Evolutionary conservation across 345 rosid genomes (phyloP), one percentile per base, ranked within the genome.

Genomic region (Psidium friedrichsthalianum): DNA sequence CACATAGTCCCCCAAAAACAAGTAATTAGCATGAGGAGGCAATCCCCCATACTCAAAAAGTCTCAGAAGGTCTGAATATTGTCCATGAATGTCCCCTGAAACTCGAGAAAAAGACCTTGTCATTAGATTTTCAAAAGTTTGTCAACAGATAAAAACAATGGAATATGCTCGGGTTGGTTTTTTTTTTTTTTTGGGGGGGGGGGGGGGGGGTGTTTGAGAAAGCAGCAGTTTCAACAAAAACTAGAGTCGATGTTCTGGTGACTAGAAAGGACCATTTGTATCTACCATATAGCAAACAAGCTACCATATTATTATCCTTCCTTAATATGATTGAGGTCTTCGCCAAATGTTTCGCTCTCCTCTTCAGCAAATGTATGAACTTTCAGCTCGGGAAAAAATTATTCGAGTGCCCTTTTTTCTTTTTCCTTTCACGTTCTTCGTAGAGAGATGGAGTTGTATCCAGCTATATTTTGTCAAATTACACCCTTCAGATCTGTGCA

Each of bases 71-170:
- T 95, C 98, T 22, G 97, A 90, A 91, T 94, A 95, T 85, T 95
- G 98, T 80, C 98, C 97, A 86, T 95, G 97, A 84, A 94, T 94
- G 86, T 95, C 98, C 85, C 97, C 98, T 94, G 93, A 86, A 89
- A 76, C 82, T 64, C 89, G 86, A 56, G 86, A 86, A 88, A 86
- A 86, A 27, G 32, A 32, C 47, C 36, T 82, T 10, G 47, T 82
- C 84, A 54, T 83, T 56, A 40, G 49, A 80, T 32, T 27, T 82
- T 74, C 80, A 55, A 82, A n/a, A 51, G 36, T 49, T 51, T 51
- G 56, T 18, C 1, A 0, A 27, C 6, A 32, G 11, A 16, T 51
- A 8, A 29, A 64, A 51, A 82, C 15, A 82, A n/a, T 9, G 16
- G 12, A 82, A 52, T 27, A 55, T 51, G 42, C 36, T 55, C 84